A percentile compares a stretch with the other conserved stretches of the same genome.
These are phyloP conservation scores for Cladosporium sp. DNA, from an alignment of 2,329 filamentous ascomycete genomes.

Conservation along the genomic window DNA sequence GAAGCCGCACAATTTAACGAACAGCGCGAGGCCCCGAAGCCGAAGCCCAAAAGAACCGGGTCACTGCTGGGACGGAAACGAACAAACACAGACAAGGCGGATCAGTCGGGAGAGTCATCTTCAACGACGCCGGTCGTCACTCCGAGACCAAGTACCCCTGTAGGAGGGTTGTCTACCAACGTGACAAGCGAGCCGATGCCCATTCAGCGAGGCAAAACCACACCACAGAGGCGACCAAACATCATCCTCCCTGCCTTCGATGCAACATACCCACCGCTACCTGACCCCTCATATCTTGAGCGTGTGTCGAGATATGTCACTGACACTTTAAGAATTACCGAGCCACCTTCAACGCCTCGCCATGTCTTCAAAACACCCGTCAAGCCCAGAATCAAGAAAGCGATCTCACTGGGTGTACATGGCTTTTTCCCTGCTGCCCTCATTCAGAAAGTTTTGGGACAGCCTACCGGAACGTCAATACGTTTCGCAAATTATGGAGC, in stretches of 20 bases:
- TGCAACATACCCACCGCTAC: constrained; percentile 56
- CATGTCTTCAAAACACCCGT: constrained; percentile 69
- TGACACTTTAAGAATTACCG: constrained; percentile 30
- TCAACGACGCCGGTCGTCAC: constrained; percentile 3
- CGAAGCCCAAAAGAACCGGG: constrained; percentile 15
- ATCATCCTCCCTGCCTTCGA: constrained; percentile 66
- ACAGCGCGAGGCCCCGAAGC: constrained; percentile 22
- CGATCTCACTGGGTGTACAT: constrained; percentile 90
- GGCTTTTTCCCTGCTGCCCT: constrained; percentile 87
- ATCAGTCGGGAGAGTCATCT: constrained; percentile 12
- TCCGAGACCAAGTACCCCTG: neutral
- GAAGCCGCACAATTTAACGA: constrained; percentile 51
- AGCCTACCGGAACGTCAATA: constrained; percentile 92
- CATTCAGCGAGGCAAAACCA: constrained; percentile 23
- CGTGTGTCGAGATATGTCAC: constrained; percentile 34
- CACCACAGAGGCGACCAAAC: constrained; percentile 46
- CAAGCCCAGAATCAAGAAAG: constrained; percentile 68
- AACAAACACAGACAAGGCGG: constrained; percentile 19
- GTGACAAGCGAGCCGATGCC: constrained; percentile 11
- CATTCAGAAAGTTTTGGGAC: constrained; percentile 85
- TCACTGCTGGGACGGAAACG: constrained; percentile 25
- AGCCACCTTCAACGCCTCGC: constrained; percentile 46
- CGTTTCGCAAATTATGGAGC: constrained; percentile 87
- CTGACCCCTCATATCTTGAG: constrained; percentile 43
- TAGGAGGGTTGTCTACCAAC: neutral